Evolutionary conservation across 352 stramenopile species (phyloP).

Genomic region (Pythium phragmiticola): DNA sequence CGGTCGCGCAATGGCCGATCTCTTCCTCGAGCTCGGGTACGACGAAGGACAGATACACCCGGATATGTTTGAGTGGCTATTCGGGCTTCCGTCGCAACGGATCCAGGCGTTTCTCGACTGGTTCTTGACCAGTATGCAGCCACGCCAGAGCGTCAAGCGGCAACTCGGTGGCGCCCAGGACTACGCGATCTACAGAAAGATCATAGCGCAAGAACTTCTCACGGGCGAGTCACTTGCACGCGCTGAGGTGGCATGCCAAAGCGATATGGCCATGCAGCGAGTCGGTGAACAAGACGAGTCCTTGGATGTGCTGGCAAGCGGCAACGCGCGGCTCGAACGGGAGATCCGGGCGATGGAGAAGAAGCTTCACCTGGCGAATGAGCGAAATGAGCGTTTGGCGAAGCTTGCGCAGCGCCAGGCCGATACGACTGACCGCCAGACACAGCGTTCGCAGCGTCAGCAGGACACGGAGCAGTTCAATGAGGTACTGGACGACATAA

Average conservation of each 20-base stretch:
- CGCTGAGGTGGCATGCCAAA: constrained; percentile 24
- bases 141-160: constrained; percentile 32
- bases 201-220: constrained; percentile 24
- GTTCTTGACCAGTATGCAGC: constrained; percentile 33
- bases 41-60: constrained; percentile 31
- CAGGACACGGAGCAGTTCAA: constrained; percentile 25
- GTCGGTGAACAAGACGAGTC: constrained; percentile 21
- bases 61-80: constrained; percentile 39
- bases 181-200: constrained; percentile 32
- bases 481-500: constrained; percentile 15
- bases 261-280: constrained; percentile 18
- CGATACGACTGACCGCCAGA: constrained; percentile 10
- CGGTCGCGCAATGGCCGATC: constrained; percentile 33
- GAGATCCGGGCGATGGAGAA: constrained; percentile 35
- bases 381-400: constrained; percentile 30
- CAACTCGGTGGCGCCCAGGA: constrained; percentile 26
- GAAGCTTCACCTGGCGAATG: constrained; percentile 25
- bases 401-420: constrained; percentile 31
- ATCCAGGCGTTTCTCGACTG: constrained; percentile 48
- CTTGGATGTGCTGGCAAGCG: constrained; percentile 27
- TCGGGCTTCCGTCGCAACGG: constrained; percentile 39
- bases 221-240: constrained; percentile 24
- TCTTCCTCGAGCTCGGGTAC: constrained; percentile 39
- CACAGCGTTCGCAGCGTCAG: constrained; percentile 10
- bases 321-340: constrained; percentile 27